Evolutionary conservation across 768 basidiomycete species (phyloP).

Genomic region (Russula virescens): DNA sequence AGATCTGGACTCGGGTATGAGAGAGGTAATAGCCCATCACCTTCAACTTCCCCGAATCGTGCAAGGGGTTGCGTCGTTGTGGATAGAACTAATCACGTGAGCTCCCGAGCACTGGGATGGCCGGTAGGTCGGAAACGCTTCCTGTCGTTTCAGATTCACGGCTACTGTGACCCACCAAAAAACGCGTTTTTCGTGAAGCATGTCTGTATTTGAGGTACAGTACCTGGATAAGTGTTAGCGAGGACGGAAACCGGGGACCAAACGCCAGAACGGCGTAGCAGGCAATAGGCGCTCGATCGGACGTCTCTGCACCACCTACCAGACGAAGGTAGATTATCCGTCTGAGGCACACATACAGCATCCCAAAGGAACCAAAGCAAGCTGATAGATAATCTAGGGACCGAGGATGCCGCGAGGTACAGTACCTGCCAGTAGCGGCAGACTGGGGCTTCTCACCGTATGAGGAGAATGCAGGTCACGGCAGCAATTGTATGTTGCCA

Average conservation of each 20-base stretch:
- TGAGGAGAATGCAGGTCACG: not conserved
- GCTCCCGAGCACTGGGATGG: not conserved
- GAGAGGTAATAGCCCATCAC: not conserved
- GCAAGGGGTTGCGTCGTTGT: not conserved
- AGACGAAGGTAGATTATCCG: not conserved
- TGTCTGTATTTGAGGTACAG: not conserved
- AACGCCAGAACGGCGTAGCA: not conserved
- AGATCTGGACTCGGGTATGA: not conserved
- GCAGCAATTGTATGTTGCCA: not conserved
- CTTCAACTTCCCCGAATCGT: not conserved
- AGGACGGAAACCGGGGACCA: not conserved
- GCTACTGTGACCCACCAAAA: not conserved
- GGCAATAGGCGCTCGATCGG: not conserved
- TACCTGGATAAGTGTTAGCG: not conserved
- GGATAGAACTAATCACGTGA: not conserved
- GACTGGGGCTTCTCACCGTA: not conserved
- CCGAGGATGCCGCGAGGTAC: too few species aligned
- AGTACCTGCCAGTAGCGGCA: too few species aligned
- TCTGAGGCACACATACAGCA: not conserved
- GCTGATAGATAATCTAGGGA: too few species aligned
- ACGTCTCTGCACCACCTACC: not conserved
- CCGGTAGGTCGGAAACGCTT: too few species aligned
- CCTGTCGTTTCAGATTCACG: constrained; percentile 9
- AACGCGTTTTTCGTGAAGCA: not conserved
- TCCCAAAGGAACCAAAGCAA: too few species aligned